Percentiles rank a stretch among this genome's conserved stretches.
Evolutionary conservation across 1,139 yeast species (phyloP).

Genomic region (Wickerhamomyces sp.): DNA sequence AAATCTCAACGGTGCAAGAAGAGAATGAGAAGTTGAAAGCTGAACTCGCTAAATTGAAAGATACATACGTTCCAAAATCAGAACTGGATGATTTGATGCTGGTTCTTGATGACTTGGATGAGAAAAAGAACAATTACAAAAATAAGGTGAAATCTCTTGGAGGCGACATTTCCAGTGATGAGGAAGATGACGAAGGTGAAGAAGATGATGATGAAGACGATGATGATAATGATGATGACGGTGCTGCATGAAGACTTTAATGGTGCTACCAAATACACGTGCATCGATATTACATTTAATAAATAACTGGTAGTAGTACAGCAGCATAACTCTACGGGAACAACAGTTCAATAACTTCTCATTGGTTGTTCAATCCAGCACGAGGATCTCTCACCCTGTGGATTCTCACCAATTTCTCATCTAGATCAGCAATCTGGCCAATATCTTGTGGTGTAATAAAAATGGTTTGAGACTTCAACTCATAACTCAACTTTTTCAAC

Average conservation of each 20-base stretch:
- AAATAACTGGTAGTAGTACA: too few relatives aligned
- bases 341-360: too few relatives aligned
- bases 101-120: conserved; percentile 70
- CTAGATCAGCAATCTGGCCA: conserved; percentile 66
- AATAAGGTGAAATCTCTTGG: conserved; percentile 43
- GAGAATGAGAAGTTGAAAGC: conserved; percentile 8
- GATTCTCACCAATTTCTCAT: conserved; percentile 57
- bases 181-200: conserved; percentile 46
- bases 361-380: too few relatives aligned
- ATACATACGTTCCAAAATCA: conserved; percentile 41
- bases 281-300: too few relatives aligned
- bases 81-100: conserved; percentile 77
- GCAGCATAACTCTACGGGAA: too few relatives aligned
- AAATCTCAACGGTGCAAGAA: neutral
- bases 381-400: conserved; percentile 53
- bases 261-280: neutral
- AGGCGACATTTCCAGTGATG: conserved; percentile 45
- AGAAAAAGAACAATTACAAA: conserved; percentile 57
- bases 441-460: conserved; percentile 95
- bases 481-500: conserved; percentile 56
- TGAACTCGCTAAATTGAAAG: conserved; percentile 10
- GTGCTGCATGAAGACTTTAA: neutral
- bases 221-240: neutral
- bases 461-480: conserved; percentile 73
- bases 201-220: conserved; percentile 27